Percentiles rank a stretch among this genome's conserved stretches.
Conservation (phyloP, 2,329 filamentous ascomycete genomes). For the Bipolaris oryzae region DNA sequence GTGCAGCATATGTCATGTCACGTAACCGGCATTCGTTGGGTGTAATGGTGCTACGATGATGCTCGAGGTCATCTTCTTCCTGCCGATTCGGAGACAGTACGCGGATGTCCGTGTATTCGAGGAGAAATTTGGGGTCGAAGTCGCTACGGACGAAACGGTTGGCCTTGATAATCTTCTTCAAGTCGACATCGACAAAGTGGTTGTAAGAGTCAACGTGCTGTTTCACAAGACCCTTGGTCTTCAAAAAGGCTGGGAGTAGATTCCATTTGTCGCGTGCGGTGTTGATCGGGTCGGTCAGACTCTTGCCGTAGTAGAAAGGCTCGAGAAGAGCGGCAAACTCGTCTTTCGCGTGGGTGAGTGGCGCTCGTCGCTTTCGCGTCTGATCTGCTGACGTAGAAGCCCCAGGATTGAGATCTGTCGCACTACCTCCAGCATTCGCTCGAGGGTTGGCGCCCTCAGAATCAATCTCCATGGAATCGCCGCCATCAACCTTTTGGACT, state of each 20-base stretch:
- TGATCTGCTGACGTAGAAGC: slow-evolving; percentile 32
- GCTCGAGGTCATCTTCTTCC: slow-evolving; percentile 69
- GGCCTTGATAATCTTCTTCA: slow-evolving; percentile 94
- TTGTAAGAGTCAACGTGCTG: slow-evolving; percentile 99
- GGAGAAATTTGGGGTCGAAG: slow-evolving; percentile 89
- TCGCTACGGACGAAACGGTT: slow-evolving; percentile 90
- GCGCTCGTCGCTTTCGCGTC: slow-evolving; percentile 37
- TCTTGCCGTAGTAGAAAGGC: slow-evolving; percentile 73
- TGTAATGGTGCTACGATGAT: slow-evolving; percentile 65
- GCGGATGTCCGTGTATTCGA: slow-evolving; percentile 89
- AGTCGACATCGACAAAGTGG: slow-evolving; percentile 94
- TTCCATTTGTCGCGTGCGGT: slow-evolving; percentile 93
- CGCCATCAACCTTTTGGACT: slow-evolving; percentile 18
- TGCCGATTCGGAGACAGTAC: slow-evolving; percentile 80
- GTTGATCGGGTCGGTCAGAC: slow-evolving; percentile 70
- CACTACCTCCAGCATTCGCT: slow-evolving; percentile 12
- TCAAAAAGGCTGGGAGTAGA: slow-evolving; percentile 92
- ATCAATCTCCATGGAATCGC: slow-evolving; percentile 18
- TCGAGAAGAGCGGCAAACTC: slow-evolving; percentile 69
- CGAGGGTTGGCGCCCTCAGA: slow-evolving; percentile 9
- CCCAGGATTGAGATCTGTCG: slow-evolving; percentile 24
- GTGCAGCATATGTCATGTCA: slow-evolving; percentile 97
- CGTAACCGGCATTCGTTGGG: slow-evolving; percentile 96
- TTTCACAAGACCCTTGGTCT: slow-evolving; percentile 95
- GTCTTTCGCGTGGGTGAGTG: slow-evolving; percentile 47